A percentile compares a stretch with the other conserved stretches of the same genome.
These are phyloP conservation scores for Trichoderma atrobrunneum DNA, from an alignment of 2,329 filamentous ascomycete species.

Conservation along the genomic window DNA sequence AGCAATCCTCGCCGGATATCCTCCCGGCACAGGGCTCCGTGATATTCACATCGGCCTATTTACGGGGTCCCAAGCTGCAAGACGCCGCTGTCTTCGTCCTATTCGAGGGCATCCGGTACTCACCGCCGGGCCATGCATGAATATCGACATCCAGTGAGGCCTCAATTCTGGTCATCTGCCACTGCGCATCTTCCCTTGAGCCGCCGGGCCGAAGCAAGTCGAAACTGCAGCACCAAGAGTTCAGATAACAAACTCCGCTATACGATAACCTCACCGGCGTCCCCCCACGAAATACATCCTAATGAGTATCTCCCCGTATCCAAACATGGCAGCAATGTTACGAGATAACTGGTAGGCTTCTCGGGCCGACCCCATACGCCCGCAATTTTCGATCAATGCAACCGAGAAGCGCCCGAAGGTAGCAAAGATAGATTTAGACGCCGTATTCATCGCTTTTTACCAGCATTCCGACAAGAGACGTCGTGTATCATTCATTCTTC, in stretches of 20 bases:
- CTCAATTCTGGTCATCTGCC: neutral
- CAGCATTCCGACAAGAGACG: neutral
- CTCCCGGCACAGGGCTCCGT: neutral
- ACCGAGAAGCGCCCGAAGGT: neutral
- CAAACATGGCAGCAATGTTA: neutral
- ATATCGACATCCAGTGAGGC: neutral
- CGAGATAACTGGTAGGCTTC: neutral
- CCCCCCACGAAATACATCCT: neutral
- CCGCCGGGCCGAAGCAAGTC: neutral
- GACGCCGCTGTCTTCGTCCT: neutral
- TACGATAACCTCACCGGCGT: neutral
- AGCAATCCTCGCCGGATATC: neutral
- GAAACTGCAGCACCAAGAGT: neutral
- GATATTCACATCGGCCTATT: neutral
- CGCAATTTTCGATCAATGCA: neutral
- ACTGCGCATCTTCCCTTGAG: neutral
- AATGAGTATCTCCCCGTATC: neutral
- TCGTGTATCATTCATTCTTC: neutral
- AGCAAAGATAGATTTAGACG: neutral
- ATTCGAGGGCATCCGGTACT: neutral
- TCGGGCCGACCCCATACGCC: conserved; percentile 2
- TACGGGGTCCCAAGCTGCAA: neutral
- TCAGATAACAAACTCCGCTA: neutral
- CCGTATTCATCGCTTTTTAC: no score
- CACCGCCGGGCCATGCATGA: neutral